Base-by-base conservation (phyloP, 208 protist species). In the Balamuthia mandrillaris region DNA sequence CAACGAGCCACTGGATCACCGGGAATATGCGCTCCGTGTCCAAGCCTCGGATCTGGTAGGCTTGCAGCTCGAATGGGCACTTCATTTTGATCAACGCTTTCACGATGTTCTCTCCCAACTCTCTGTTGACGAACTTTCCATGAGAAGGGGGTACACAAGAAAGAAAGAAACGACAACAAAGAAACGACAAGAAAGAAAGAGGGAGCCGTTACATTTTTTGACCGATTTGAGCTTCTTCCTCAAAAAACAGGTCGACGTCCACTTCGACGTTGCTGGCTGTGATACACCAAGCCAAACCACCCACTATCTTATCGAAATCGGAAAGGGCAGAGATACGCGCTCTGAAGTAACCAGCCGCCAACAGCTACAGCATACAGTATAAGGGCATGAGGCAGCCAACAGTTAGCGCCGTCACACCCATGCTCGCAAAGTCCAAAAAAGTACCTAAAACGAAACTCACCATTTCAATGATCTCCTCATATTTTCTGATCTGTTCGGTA, bases 261-360 rank as follows among this genome's bases (percentile, higher is more conserved):
- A 96, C 86, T 77, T 90, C 87, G 16, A 93, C 82, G 68, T 94
- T 92, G 24, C 75, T 89, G 21, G 87, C 88, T 5, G 77, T 90
- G 61, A 96, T 94, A 52, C 82, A 88, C 95, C 95, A 96, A 9
- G 89, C 77, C 52, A 96, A 75, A 37, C 95, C 95, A 63, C 95
- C 95, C 2, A 95, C 87, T 2, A 96, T 87, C 61, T 94, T 93
- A 86, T 96, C 95, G 86, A 96, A 96, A 31, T 81, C 70, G 3
- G 91, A 88, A 27, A 95, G 52, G 66, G 85, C 60, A 21, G 63
- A 75, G 58, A 96, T 95, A 37, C 93, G 68, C 5, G 93, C 95
- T 51, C 95, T 84, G 84, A 95, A 96, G 85, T 96, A 96, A 39
- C 95, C 95, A 27, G 91, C 93, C 29, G 86, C 88, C 3, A 94